Base-by-base conservation (phyloP, 768 basidiomycete species). In the Leccinum subgranulosum region DNA sequence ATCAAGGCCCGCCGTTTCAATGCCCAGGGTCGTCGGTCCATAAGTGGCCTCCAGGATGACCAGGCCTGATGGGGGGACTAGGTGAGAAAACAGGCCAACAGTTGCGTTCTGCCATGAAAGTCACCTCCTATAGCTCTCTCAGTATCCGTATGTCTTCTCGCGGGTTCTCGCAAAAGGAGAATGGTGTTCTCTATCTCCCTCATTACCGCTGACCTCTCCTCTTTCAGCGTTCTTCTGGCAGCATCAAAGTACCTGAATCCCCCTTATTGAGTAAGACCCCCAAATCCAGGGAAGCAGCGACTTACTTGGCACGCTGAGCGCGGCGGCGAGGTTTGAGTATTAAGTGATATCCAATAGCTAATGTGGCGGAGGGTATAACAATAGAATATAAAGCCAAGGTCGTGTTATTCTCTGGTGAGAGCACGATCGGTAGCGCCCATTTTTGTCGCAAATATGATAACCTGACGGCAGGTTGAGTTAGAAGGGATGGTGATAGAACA, bases 11-110 rank as follows among this genome's bases (percentile, higher is more conserved):
- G 81, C 76, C 9, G 77, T 75, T 54, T 77, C 81, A 52, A 77
- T 77, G 53, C 79, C 79, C 54, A 71, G 71, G 64, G 81, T 78
- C 27, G 77, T 73, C 48, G 83, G 78, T 17, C 88, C 88, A 71
- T 93, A 94, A 9, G 74, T 79, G 21, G 92, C 93, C 58, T 87
- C 84, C 61, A 85, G 68, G 65, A 96, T 83, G 58, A 95, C 80
- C 46, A 95, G 77, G 54, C 92, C 90, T 92, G 61, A 53, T 39
- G 48, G 53, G 5, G 53, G 46, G 46, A 43, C 41, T 54, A 36
- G 46, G 64, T 59, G 55, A 67, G 57, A 62, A 43, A 43, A 65
- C 54, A 57, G 48, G 56, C 41, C 41, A 21, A 29, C 56, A 33
- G 17, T 36, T 43, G 31, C 48, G 12, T 49, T 46, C 57, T 53